These are phyloP conservation scores for Nemania sp. DNA, from an alignment of 2,329 filamentous ascomycete species.

Conservation along the genomic window DNA sequence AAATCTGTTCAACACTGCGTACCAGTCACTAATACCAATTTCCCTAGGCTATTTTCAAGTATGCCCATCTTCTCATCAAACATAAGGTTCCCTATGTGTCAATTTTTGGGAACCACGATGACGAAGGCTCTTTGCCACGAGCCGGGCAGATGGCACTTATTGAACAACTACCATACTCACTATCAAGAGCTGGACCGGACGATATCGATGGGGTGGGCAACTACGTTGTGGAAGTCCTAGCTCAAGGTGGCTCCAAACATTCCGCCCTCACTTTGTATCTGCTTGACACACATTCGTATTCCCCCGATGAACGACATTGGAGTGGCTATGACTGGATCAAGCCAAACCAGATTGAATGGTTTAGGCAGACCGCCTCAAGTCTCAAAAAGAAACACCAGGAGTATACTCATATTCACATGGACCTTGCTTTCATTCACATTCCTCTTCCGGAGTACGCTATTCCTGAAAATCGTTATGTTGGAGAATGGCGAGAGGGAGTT, in stretches of 20 bases:
- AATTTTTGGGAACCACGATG: slow-evolving; percentile 98
- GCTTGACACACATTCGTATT: slow-evolving; percentile 92
- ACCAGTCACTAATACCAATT: slow-evolving; percentile 38
- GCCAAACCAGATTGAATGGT: slow-evolving; percentile 94
- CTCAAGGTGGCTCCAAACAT: slow-evolving; percentile 81
- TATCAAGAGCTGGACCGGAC: slow-evolving; percentile 85
- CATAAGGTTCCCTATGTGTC: slow-evolving; percentile 91
- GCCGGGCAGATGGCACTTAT: slow-evolving; percentile 85
- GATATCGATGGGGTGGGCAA: slow-evolving; percentile 93
- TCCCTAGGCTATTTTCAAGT: slow-evolving; percentile 86
- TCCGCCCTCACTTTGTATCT: slow-evolving; percentile 95
- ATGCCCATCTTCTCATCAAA: slow-evolving; percentile 83
- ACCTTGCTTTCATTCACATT: slow-evolving; percentile 97
- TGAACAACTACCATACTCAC: slow-evolving; percentile 87
- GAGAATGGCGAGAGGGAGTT: slow-evolving; percentile 82
- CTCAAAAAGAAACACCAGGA: slow-evolving; percentile 82
- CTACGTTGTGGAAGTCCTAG: slow-evolving; percentile 91
- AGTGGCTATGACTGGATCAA: slow-evolving; percentile 99
- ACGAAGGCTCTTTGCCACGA: slow-evolving; percentile 85
- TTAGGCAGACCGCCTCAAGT: slow-evolving; percentile 79
- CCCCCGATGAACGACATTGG: slow-evolving; percentile 87
- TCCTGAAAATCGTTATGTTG: slow-evolving; percentile 69
- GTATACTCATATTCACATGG: slow-evolving; percentile 93
- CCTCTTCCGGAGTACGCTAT: slow-evolving; percentile 89
- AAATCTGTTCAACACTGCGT: not conserved